Evolutionary conservation across 805 yeast genomes (phyloP), one percentile per base, ranked within the genome.

Genomic region (Tetrapisispora phaffii): DNA sequence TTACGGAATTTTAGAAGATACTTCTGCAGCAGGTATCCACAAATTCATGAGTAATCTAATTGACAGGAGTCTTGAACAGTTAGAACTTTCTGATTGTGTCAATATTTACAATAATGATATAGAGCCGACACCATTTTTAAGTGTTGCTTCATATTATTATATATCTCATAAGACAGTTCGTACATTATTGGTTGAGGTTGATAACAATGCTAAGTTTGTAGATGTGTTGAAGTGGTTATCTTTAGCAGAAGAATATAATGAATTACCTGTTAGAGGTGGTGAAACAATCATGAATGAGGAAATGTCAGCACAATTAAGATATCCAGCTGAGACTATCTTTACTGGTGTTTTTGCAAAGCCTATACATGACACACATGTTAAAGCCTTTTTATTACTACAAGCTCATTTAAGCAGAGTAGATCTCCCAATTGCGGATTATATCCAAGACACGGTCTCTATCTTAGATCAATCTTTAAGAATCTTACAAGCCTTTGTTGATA

Each of bases 391-490:
- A 34, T 63, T 90, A 35, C 56, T 89, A 15, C 96, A 90, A 63
- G 89, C 95, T 0, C 90, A 90, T 58, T 72, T 90, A 42, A 78
- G 87, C 8, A 71, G 96, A 44, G 57, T 82, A 6, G 93, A 85
- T 47, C 69, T 93, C 40, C 98, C 97, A 1, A 85, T 93, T 57
- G 94, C 95, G 0, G 99, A 93, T 70, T 93, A 93, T 60, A 72
- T 83, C 9, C 97, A 90, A 59, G 98, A 93, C 63, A 88, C 96
- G 0, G 78, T 88, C 13, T 81, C 97, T 0, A 95, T 93, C 9
- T 68, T 93, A 46, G 99, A 94, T 58, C 98, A 93, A 67, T 79
- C 95, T 7, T 70, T 93, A 57, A 95, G 98, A 75, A 82, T 93
- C 50, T 66, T 89, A 44, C 98, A 93, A 60, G 97, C 97, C 0